Evolutionary conservation across 495 filamentous ascomycete genomes (phyloP).

Genomic region (Staphylotrichum tortipilum): DNA sequence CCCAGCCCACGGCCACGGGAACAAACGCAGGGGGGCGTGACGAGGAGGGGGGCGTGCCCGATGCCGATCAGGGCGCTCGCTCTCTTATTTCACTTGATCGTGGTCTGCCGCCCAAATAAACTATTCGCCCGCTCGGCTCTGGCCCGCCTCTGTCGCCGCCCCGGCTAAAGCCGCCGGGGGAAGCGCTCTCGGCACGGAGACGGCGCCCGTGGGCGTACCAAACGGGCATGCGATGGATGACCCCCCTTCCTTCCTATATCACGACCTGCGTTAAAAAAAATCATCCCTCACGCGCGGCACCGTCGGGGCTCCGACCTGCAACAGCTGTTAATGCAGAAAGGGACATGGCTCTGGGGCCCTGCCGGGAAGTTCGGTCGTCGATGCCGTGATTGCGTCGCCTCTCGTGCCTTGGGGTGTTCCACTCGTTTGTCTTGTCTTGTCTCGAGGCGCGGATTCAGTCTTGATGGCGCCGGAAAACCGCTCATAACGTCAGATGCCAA

Average conservation of each 20-base stretch:
- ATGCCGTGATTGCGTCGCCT: not conserved
- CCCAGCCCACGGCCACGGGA: conserved; percentile 1
- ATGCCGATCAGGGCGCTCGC: not conserved
- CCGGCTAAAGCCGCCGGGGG: conserved; percentile 1
- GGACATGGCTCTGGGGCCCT: not conserved
- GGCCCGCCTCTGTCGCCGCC: not conserved
- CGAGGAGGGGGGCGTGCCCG: not conserved
- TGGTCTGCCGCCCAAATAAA: not conserved
- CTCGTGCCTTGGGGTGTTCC: not conserved
- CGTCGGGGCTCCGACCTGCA: too few relatives aligned
- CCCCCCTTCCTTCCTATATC: too few relatives aligned
- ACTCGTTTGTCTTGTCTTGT: conserved; percentile 1
- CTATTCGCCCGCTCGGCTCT: not conserved
- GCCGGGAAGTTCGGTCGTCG: not conserved
- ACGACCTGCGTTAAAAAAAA: not conserved
- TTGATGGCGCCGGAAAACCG: not conserved
- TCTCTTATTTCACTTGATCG: too few relatives aligned
- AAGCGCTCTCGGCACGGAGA: not conserved
- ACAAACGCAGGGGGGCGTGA: conserved; percentile 1
- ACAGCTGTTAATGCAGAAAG: not conserved
- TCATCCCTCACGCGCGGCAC: too few relatives aligned
- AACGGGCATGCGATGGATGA: not conserved
- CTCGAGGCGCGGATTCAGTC: not conserved
- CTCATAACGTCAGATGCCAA: not conserved
- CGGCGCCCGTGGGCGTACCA: not conserved